A percentile compares a stretch with the other conserved stretches of the same genome.
Evolutionary conservation across 768 basidiomycete species (phyloP).

Genomic region (Leccinum uliginosum): DNA sequence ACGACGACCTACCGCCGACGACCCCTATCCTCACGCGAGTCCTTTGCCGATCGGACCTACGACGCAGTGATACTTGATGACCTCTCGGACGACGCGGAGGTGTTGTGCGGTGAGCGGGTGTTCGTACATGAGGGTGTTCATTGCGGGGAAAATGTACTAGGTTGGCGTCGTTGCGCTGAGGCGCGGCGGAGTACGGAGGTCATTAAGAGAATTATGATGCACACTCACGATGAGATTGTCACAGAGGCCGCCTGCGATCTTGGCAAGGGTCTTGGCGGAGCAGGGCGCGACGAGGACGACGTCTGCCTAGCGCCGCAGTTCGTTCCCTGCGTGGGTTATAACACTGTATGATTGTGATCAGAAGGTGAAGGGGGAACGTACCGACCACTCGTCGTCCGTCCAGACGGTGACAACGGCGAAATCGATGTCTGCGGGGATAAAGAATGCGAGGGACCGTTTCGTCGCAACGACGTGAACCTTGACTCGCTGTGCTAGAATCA

Average conservation of each 20-base stretch:
- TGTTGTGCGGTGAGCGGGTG: too few relatives aligned
- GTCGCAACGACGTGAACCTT: slow-evolving; percentile 88
- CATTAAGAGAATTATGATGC: slow-evolving; percentile 27
- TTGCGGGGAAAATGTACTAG: slow-evolving; percentile 90
- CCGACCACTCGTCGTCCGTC: not conserved
- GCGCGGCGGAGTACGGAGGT: slow-evolving; percentile 84
- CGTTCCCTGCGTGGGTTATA: slow-evolving; percentile 46
- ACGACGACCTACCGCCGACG: too few relatives aligned
- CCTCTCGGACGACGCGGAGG: slow-evolving; percentile 62
- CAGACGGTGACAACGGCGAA: not conserved
- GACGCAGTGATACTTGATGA: slow-evolving; percentile 75
- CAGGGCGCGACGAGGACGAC: slow-evolving; percentile 93
- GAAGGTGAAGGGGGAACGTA: not conserved
- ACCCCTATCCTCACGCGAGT: too few relatives aligned
- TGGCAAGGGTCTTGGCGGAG: slow-evolving; percentile 92
- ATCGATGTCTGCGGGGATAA: slow-evolving; percentile 39
- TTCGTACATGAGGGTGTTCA: slow-evolving; percentile 98
- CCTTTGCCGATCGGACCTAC: slow-evolving; percentile 87
- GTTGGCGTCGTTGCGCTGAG: slow-evolving; percentile 76
- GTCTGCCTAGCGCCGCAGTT: slow-evolving; percentile 92
- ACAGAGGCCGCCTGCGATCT: slow-evolving; percentile 83
- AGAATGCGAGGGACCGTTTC: slow-evolving; percentile 75
- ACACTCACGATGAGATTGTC: slow-evolving; percentile 75
- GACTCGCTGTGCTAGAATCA: too few relatives aligned
- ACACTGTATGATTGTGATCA: too few relatives aligned